phyloP scores from a whole-genome alignment of 1,284 basidiomycete genomes.

The Puccinia polysora region DNA sequence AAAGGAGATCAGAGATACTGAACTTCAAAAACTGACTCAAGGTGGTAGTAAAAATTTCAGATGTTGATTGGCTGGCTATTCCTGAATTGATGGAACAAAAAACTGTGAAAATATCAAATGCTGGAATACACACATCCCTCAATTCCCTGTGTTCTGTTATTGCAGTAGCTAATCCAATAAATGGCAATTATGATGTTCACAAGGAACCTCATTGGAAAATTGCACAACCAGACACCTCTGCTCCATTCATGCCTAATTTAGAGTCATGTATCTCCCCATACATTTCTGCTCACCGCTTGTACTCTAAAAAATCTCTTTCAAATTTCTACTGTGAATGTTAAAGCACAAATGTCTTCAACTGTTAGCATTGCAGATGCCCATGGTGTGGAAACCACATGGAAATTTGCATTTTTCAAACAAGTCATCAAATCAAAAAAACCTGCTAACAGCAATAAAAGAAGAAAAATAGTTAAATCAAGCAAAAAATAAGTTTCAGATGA shows the following conservation, averaged over 20 bases:
- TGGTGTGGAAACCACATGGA: slow-evolving; percentile 88
- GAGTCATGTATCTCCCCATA: slow-evolving; percentile 59
- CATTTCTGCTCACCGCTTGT: slow-evolving; percentile 93
- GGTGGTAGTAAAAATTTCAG: slow-evolving; percentile 98
- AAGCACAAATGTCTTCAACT: slow-evolving; percentile 78
- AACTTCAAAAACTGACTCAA: slow-evolving; percentile 88
- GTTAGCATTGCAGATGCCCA: slow-evolving; percentile 82
- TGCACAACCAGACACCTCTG: slow-evolving; percentile 72
- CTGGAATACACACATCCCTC: slow-evolving; percentile 95
- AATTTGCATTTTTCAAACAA: slow-evolving; percentile 96
- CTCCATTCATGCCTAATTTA: background rate
- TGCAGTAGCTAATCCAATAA: slow-evolving; percentile 97
- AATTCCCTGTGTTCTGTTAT: slow-evolving; percentile 97
- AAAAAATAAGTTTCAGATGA: slow-evolving; percentile 41
- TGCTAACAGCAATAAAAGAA: slow-evolving; percentile 58
- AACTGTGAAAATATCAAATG: slow-evolving; percentile 98
- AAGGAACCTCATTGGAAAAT: slow-evolving; percentile 99
- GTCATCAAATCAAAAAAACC: slow-evolving; percentile 65
- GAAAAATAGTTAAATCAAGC: slow-evolving; percentile 45
- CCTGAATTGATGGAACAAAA: slow-evolving; percentile 99
- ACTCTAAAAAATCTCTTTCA: slow-evolving; percentile 98
- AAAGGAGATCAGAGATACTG: no score
- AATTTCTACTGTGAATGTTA: slow-evolving; percentile 94
- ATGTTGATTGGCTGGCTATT: slow-evolving; percentile 97
- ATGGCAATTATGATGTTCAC: slow-evolving; percentile 99